Conservation (phyloP, 2,329 filamentous ascomycete genomes). For the Pseudogymnoascus sp. region DNA sequence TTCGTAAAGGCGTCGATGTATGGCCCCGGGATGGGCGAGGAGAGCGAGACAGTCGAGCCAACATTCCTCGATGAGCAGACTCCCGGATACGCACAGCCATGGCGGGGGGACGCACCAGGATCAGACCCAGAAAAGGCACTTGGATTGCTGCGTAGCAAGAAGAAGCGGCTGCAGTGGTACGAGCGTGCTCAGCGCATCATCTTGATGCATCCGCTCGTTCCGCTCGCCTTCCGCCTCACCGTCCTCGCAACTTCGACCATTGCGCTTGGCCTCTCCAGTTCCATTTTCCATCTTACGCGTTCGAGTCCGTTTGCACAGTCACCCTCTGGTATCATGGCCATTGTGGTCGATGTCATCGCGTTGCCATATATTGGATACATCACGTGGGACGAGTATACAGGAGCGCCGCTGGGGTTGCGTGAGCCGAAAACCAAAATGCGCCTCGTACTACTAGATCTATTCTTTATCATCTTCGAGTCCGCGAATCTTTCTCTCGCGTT, state of each 20-base stretch:
- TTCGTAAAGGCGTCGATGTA: conserved; percentile 29
- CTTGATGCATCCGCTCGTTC: conserved; percentile 58
- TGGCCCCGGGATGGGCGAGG: conserved; percentile 22
- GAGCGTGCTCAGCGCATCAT: conserved; percentile 16
- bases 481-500: conserved; percentile 88
- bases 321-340: conserved; percentile 77
- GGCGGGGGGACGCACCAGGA: conserved; percentile 26
- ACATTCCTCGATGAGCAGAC: conserved; percentile 24
- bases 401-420: conserved; percentile 82
- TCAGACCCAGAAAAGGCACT: conserved; percentile 24
- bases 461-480: conserved; percentile 96
- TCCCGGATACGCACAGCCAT: conserved; percentile 29
- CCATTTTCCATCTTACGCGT: conserved; percentile 55
- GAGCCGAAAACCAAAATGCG: conserved; percentile 78
- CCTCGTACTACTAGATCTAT: conserved; percentile 81
- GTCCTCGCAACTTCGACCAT: conserved; percentile 77
- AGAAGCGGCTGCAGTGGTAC: conserved; percentile 17
- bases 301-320: conserved; percentile 45
- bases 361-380: conserved; percentile 89
- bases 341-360: conserved; percentile 81
- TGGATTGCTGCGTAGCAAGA: conserved; percentile 24
- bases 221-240: conserved; percentile 71
- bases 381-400: conserved; percentile 93
- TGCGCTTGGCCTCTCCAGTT: conserved; percentile 69
- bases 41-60: conserved; percentile 23